Conservation (phyloP, 2,329 filamentous ascomycete genomes). For the Pyrenophora graminea region DNA sequence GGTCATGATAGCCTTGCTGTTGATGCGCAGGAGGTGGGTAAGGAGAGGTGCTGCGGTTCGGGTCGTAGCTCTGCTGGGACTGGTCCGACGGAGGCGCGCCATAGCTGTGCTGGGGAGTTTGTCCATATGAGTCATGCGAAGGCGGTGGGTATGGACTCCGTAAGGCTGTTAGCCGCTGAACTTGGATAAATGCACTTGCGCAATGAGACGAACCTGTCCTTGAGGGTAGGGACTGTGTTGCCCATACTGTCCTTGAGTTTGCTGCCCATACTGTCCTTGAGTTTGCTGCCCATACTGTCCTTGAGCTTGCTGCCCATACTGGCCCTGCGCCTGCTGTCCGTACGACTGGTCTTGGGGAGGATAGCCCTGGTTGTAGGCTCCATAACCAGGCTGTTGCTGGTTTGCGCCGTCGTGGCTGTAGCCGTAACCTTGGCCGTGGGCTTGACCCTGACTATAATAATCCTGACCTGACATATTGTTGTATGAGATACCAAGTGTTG, state of each 20-base stretch:
- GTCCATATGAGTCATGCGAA: conserved; percentile 35
- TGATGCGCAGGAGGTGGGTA: too few relatives aligned
- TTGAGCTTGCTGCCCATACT: conserved; percentile 27
- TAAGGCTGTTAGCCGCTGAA: conserved; percentile 16
- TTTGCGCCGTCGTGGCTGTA: conserved; percentile 32
- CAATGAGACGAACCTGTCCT: conserved; percentile 23
- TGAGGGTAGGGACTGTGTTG: conserved; percentile 18
- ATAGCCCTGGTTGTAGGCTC: conserved; percentile 27
- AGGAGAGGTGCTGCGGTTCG: too few relatives aligned
- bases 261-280: conserved; percentile 26
- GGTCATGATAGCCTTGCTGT: too few relatives aligned
- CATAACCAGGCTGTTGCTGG: conserved; percentile 32
- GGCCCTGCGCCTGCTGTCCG: conserved; percentile 33
- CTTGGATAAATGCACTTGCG: conserved; percentile 1
- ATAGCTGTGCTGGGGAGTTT: conserved; percentile 30
- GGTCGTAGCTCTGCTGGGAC: conserved; percentile 41
- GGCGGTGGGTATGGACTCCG: conserved; percentile 38
- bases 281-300: conserved; percentile 26
- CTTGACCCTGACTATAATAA: conserved; percentile 41
- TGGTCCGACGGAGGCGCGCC: conserved; percentile 35
- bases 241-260: background rate
- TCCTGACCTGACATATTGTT: conserved; percentile 33
- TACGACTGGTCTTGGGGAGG: conserved; percentile 30
- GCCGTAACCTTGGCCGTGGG: conserved; percentile 23
- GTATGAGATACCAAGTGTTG: background rate